A percentile compares a stretch with the other conserved stretches of the same genome.
phyloP scores from a whole-genome alignment of 106 monocot species.

The Phalaenopsis equestris region DNA sequence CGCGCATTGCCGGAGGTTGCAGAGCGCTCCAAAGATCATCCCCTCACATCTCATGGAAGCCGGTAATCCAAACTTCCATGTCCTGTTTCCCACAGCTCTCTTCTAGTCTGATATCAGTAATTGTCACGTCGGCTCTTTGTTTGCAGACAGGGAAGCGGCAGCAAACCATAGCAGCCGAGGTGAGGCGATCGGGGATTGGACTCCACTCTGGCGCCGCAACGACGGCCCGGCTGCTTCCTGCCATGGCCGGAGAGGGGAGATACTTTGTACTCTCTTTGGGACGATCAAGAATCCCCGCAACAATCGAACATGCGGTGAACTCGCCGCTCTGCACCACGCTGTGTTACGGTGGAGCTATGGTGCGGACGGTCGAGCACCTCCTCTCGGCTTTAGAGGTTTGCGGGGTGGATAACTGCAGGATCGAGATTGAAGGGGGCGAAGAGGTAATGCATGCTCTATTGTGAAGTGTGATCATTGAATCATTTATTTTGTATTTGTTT shows the following conservation, averaged over 20 bases:
- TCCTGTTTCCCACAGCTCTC: not conserved
- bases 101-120: not conserved
- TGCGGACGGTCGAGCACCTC: constrained; percentile 88
- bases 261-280: constrained; percentile 37
- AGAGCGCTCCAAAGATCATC: constrained; percentile 16
- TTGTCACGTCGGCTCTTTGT: not conserved
- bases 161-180: constrained; percentile 49
- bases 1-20: not conserved
- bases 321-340: constrained; percentile 66
- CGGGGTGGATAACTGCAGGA: constrained; percentile 75
- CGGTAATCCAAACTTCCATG: constrained; percentile 18
- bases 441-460: constrained; percentile 40
- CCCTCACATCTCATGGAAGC: constrained; percentile 30
- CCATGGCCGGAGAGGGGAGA: constrained; percentile 81
- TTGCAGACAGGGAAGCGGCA: constrained; percentile 54
- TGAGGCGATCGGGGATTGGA: constrained; percentile 37
- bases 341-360: constrained; percentile 21
- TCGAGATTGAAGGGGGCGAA: constrained; percentile 71
- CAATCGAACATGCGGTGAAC: constrained; percentile 36
- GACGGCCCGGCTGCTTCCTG: constrained; percentile 49
- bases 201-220: constrained; percentile 67
- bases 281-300: constrained; percentile 44
- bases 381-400: constrained; percentile 73
- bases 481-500: no score
- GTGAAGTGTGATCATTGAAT: not conserved